Evolutionary conservation across 192 early-diverging fungal species (phyloP), one percentile per base, ranked within the genome.

Genomic region (Gonapodya prolifera): DNA sequence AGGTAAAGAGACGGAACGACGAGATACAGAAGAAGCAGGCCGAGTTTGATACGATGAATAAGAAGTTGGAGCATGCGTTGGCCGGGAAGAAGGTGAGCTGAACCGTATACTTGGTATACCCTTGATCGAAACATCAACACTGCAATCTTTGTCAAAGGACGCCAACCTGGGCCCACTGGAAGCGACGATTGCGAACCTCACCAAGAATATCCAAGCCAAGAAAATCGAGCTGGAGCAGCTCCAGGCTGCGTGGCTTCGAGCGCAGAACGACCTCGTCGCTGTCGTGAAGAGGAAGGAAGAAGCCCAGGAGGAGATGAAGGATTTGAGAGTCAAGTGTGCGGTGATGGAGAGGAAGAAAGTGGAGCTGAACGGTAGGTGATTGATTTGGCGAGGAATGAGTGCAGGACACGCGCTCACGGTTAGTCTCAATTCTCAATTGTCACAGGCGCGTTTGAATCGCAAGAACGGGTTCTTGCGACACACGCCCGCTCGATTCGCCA

Each of bases 171-270:
- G 89, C 1, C 86, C 89, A 1, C 80, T 90, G 1, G 89, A 90
- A 84, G 86, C 89, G 0, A 90, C 89, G 30, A 90, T 90, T 45
- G 83, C 89, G 81, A 90, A 89, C 77, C 75, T 90, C n/a, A 80
- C 79, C 61, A 89, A 89, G 69, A 75, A 79, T 0, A 83, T 90
- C 34, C 70, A 76, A 1, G n/a, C 34, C 35, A 88, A 89, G 76
- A 86, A 90, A 69, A 84, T 81, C 76, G 89, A 89, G 61, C 85
- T 83, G 77, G 78, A 79, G 17, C 81, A 89, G 75, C 80, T 89
- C 16, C 84, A 85, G 33, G 86, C 85, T 33, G 89, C 83, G 79
- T 90, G 89, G 89, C 81, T 90, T 69, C 79, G 85, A 16, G 81
- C 86, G 2, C 89, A 90, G 78, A 90, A 87, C 70, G 87, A 90